phyloP scores from a whole-genome alignment of 768 basidiomycete genomes.

The Phanerochaete sordida region DNA sequence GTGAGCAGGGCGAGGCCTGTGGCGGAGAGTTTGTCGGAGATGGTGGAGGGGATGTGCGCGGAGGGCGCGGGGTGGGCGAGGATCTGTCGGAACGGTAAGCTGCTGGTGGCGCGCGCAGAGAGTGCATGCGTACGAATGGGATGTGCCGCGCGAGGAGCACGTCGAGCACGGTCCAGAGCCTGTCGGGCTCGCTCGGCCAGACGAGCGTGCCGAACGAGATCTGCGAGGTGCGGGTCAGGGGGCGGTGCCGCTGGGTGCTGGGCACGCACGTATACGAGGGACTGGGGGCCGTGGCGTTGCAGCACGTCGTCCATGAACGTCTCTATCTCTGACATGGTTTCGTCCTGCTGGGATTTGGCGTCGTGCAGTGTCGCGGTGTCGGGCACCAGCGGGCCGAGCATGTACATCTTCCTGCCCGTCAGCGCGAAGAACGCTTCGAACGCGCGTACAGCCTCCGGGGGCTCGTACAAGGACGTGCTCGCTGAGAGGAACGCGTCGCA shows the following conservation, averaged over 20 bases:
- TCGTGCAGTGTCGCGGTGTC: slow-evolving; percentile 9
- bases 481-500: slow-evolving; percentile 17
- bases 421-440: slow-evolving; percentile 10
- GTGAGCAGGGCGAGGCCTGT: slow-evolving; percentile 19
- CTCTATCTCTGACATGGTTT: no score
- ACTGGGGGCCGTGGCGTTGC: slow-evolving; percentile 11
- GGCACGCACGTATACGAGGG: slow-evolving; percentile 19
- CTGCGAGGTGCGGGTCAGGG: neutral
- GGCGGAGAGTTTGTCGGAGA: slow-evolving; percentile 11
- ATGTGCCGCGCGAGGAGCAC: slow-evolving; percentile 17
- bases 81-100: slow-evolving; percentile 9
- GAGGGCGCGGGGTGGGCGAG: slow-evolving; percentile 15
- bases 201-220: slow-evolving; percentile 22
- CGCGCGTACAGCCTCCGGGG: slow-evolving; percentile 3
- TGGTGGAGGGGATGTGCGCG: slow-evolving; percentile 7
- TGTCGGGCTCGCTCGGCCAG: slow-evolving; percentile 18
- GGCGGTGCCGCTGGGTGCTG: no score
- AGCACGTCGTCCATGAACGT: slow-evolving; percentile 15
- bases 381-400: slow-evolving; percentile 17
- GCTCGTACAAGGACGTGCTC: slow-evolving; percentile 10
- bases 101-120: no score
- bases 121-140: slow-evolving; percentile 18
- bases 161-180: slow-evolving; percentile 18
- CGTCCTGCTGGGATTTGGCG: neutral
- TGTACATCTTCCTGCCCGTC: slow-evolving; percentile 7